Evolutionary conservation across 345 rosid species (phyloP).

Genomic region (Aurinia saxatilis): DNA sequence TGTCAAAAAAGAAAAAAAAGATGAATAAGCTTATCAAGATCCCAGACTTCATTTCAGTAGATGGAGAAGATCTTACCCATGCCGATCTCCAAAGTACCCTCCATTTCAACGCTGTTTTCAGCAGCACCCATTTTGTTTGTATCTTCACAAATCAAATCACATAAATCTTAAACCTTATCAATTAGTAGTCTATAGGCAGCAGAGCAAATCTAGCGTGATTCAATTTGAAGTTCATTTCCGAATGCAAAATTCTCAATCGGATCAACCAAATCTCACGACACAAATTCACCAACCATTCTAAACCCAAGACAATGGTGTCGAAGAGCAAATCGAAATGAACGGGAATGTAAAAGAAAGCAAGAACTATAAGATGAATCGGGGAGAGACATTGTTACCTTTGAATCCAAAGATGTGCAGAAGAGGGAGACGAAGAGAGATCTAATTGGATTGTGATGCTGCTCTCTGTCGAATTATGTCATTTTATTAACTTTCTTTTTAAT

Average conservation of each 20-base stretch:
- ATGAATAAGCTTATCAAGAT: not conserved
- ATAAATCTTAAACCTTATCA: not conserved
- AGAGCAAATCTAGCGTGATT: not conserved
- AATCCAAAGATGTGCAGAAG: constrained; percentile 9
- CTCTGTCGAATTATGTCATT: not conserved
- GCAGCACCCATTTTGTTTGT: constrained; percentile 44
- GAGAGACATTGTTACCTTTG: constrained; percentile 16
- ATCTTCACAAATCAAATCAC: constrained; percentile 4
- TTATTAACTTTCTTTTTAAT: not conserved
- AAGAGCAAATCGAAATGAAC: not conserved
- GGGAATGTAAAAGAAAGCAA: not conserved
- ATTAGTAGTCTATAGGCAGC: not conserved
- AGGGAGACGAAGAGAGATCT: constrained; percentile 2
- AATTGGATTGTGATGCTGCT: not conserved
- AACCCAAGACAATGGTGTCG: not conserved
- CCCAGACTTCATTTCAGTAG: too few species aligned
- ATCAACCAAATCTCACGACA: not conserved
- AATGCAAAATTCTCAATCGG: not conserved
- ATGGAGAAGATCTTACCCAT: constrained; percentile 54
- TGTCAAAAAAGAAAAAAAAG: not conserved
- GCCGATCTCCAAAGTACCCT: constrained; percentile 72
- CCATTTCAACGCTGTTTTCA: constrained; percentile 48
- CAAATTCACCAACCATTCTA: not conserved
- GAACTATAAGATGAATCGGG: not conserved
- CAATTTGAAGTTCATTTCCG: not conserved